A percentile compares a stretch with the other conserved stretches of the same genome.
Evolutionary conservation across 768 basidiomycete species (phyloP).

Genomic region (Pulveroboletus sp.): DNA sequence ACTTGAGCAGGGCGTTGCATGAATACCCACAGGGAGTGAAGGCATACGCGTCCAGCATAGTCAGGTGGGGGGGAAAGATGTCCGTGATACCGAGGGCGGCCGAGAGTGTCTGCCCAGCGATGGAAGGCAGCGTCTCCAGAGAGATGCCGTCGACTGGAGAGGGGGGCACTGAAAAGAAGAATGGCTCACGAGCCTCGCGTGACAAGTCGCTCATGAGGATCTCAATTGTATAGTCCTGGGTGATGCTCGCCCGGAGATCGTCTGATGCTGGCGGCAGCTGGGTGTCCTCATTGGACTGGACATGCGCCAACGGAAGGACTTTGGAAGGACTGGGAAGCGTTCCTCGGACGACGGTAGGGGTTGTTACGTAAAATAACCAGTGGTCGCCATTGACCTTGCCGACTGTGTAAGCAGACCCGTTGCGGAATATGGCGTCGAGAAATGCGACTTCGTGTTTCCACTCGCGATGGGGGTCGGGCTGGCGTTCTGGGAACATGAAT

Average conservation of each 20-base stretch:
- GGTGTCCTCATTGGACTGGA: constrained; percentile 9
- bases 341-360: constrained; percentile 38
- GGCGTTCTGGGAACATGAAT: constrained; percentile 99
- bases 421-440: constrained; percentile 83
- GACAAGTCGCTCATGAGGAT: constrained; percentile 95
- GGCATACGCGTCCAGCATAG: constrained; percentile 86
- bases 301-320: constrained; percentile 13
- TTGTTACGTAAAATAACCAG: constrained; percentile 93
- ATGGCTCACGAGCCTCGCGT: constrained; percentile 66
- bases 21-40: constrained; percentile 97
- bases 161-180: constrained; percentile 51
- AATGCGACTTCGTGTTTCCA: constrained; percentile 93
- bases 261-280: constrained; percentile 6
- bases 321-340: constrained; percentile 19
- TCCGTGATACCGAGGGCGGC: constrained; percentile 69
- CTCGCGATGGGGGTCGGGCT: constrained; percentile 85
- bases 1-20: constrained; percentile 82
- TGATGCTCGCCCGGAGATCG: constrained; percentile 11
- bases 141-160: constrained; percentile 52
- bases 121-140: constrained; percentile 25
- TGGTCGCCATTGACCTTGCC: constrained; percentile 98
- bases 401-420: constrained; percentile 91
- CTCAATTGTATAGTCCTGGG: constrained; percentile 92
- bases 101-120: constrained; percentile 45
- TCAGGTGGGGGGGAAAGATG: constrained; percentile 75